These are phyloP conservation scores for Ophiocordyceps sinensis DNA, from an alignment of 2,329 filamentous ascomycete species.

Conservation along the genomic window DNA sequence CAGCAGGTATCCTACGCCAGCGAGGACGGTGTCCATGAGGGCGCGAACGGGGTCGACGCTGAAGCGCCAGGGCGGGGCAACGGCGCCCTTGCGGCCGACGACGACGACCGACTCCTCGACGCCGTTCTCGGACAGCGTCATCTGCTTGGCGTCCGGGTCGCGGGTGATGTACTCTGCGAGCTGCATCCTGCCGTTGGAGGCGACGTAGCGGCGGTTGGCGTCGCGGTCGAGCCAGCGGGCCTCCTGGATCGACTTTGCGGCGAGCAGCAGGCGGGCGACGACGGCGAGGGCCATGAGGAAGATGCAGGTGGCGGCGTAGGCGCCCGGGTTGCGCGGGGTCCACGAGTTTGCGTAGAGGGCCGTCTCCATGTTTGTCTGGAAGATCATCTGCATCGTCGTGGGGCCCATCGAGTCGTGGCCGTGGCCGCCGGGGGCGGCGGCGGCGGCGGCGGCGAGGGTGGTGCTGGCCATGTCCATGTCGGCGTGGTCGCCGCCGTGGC, in stretches of 20 bases:
- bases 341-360: slow-evolving; percentile 49
- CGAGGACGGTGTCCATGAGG: slow-evolving; percentile 52
- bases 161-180: slow-evolving; percentile 43
- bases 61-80: slow-evolving; percentile 60
- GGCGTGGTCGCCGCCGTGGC: slow-evolving; percentile 1
- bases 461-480: slow-evolving; percentile 5
- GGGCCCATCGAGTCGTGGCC: slow-evolving; percentile 5
- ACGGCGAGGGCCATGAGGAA: slow-evolving; percentile 70
- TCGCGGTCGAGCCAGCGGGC: slow-evolving; percentile 55
- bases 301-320: slow-evolving; percentile 82
- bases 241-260: slow-evolving; percentile 51
- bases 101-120: slow-evolving; percentile 69
- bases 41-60: slow-evolving; percentile 67
- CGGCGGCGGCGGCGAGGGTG: slow-evolving; percentile 2
- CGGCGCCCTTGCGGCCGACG: slow-evolving; percentile 40
- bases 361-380: slow-evolving; percentile 40
- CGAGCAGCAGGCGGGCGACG: slow-evolving; percentile 55
- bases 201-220: slow-evolving; percentile 61
- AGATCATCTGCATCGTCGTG: slow-evolving; percentile 34
- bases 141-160: slow-evolving; percentile 48
- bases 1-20: slow-evolving; percentile 75
- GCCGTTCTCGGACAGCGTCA: slow-evolving; percentile 59
- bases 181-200: slow-evolving; percentile 49
- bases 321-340: slow-evolving; percentile 54
- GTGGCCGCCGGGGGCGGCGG: neutral